Base-by-base conservation (phyloP, 139 green algal species). In the Haematococcus lacustris region DNA sequence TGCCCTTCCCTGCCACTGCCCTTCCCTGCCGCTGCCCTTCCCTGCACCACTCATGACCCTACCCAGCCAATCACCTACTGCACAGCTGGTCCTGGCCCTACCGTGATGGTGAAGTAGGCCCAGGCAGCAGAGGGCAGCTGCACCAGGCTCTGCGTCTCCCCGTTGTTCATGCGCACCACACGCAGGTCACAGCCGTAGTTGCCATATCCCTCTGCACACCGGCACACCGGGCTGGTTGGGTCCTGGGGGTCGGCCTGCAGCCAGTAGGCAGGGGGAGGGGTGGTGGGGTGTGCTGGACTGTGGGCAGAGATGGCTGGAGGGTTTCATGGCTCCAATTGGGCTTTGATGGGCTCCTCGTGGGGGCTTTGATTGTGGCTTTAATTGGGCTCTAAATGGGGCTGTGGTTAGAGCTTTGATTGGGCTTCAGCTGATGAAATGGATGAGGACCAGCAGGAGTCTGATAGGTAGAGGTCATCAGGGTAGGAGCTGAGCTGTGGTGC, bases 171-270 rank as follows among this genome's bases (percentile, higher is more conserved):
- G 63, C 17, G 2, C 17, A 34, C 40, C 40, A 59, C 65, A 2
- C 28, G 23, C 39, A 59, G 37, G 3, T 69, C 7, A 37, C 63
- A 69, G 35, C 63, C 63, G 32, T 69, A 69, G 63, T 69, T 40
- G 25, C 63, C 63, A 33, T 3, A 51, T 6, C 63, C 63, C 9
- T 69, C 63, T 1, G 38, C 4, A 25, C 63, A 69, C 35, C 26
- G 9, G 38, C 63, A 69, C 5, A 37, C 26, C 53, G 32, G 53
- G 53, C 33, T 63, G 33, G 17, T 6, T 37, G 7, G 7, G 4
- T 28, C 53, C 3, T 3, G 4, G 4, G 53, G 7, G 6, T 26
- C 17, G 9, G 17, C 53, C 53, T 63, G 32, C 53, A 13, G 33
- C 53, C 53, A 37, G 53, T 33, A n/a, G 4, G 7, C 9, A n/a